These are phyloP conservation scores for Millerozyma acaciae DNA, from an alignment of 805 yeast genomes.

Conservation along the genomic window DNA sequence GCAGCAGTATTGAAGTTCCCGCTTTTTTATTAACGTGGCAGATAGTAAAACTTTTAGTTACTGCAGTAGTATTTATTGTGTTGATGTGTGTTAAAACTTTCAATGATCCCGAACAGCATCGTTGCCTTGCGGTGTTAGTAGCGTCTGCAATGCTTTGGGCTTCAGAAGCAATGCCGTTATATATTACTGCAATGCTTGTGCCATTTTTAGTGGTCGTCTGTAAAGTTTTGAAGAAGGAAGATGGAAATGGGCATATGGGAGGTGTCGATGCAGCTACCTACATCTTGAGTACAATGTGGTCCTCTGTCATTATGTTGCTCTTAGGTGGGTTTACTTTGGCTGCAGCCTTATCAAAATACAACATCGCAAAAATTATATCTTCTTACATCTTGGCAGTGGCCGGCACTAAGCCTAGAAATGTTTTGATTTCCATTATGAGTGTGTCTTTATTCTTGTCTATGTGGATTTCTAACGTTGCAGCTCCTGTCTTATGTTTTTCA, in stretches of 20 bases:
- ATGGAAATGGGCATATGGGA: slow-evolving; percentile 45
- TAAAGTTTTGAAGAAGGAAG: slow-evolving; percentile 45
- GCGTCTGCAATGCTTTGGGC: slow-evolving; percentile 53
- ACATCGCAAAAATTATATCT: slow-evolving; percentile 47
- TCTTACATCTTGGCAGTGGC: slow-evolving; percentile 48
- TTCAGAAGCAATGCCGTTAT: slow-evolving; percentile 48
- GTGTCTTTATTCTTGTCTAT: slow-evolving; percentile 50
- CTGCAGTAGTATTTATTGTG: slow-evolving; percentile 49
- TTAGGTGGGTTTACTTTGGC: slow-evolving; percentile 55
- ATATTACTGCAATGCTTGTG: slow-evolving; percentile 45
- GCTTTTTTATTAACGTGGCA: slow-evolving; percentile 45
- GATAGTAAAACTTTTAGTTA: slow-evolving; percentile 45
- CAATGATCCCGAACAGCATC: slow-evolving; percentile 59
- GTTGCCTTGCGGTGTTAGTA: slow-evolving; percentile 67
- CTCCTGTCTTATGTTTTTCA: slow-evolving; percentile 52
- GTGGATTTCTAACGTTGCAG: slow-evolving; percentile 59
- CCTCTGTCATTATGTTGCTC: slow-evolving; percentile 47
- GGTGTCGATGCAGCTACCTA: slow-evolving; percentile 69
- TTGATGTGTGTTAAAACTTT: slow-evolving; percentile 56
- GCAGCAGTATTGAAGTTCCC: slow-evolving; percentile 34
- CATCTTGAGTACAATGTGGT: slow-evolving; percentile 50
- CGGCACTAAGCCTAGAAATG: slow-evolving; percentile 48
- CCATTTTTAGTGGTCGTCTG: slow-evolving; percentile 47
- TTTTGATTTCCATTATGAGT: slow-evolving; percentile 46
- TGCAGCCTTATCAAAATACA: slow-evolving; percentile 51